phyloP scores from a whole-genome alignment of 1,139 yeast species.

The Entelexis sorbosivorans region DNA sequence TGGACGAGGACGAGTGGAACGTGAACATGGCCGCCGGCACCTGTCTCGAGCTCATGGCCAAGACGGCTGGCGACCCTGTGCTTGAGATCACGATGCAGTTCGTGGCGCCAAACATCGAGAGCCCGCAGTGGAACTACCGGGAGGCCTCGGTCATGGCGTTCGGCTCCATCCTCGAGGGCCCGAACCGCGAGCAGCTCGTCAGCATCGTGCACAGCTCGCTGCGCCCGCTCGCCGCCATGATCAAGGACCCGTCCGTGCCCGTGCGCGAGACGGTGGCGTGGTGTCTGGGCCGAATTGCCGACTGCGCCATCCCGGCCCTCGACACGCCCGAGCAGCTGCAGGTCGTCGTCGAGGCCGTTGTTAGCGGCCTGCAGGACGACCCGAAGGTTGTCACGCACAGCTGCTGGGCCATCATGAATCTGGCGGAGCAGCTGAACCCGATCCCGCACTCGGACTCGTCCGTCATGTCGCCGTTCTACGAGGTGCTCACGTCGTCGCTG shows the following conservation, averaged over 20 bases:
- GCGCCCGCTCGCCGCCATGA: slow-evolving; percentile 60
- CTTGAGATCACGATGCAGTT: slow-evolving; percentile 75
- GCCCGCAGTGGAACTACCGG: slow-evolving; percentile 67
- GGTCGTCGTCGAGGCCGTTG: slow-evolving; percentile 57
- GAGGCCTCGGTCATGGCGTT: slow-evolving; percentile 99
- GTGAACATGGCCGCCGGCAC: slow-evolving; percentile 99
- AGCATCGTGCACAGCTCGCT: slow-evolving; percentile 69
- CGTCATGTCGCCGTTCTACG: slow-evolving; percentile 64
- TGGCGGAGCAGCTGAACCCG: slow-evolving; percentile 66
- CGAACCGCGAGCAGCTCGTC: slow-evolving; percentile 62
- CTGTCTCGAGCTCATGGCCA: slow-evolving; percentile 87
- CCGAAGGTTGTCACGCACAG: slow-evolving; percentile 90
- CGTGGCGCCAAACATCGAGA: slow-evolving; percentile 60
- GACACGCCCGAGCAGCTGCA: slow-evolving; percentile 56
- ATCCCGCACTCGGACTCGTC: slow-evolving; percentile 45
- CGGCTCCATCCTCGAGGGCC: slow-evolving; percentile 93
- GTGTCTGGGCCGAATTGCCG: slow-evolving; percentile 96
- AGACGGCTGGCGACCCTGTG: slow-evolving; percentile 73
- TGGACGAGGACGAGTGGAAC: slow-evolving; percentile 88
- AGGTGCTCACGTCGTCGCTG: slow-evolving; percentile 56
- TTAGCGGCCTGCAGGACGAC: slow-evolving; percentile 72
- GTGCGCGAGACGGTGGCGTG: slow-evolving; percentile 97
- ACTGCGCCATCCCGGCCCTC: slow-evolving; percentile 68
- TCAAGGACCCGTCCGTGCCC: slow-evolving; percentile 63
- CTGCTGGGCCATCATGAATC: slow-evolving; percentile 92